phyloP scores from a whole-genome alignment of 495 filamentous ascomycete species.

The Penicillium cosmopolitanum region DNA sequence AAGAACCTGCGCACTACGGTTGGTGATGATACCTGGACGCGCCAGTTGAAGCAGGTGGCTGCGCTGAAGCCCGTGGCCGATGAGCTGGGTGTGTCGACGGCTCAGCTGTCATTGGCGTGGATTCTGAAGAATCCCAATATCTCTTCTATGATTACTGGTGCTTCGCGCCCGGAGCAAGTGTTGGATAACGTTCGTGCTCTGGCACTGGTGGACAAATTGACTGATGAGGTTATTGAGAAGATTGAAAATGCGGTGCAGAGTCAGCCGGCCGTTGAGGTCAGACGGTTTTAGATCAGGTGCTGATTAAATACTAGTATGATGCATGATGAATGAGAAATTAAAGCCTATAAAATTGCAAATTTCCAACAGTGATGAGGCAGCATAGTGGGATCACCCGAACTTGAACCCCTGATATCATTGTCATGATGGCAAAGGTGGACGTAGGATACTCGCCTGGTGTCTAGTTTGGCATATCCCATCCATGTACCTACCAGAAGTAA shows the following conservation, averaged over 20 bases:
- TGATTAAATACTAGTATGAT: background rate
- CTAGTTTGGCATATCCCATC: too few relatives aligned
- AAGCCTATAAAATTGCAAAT: too few relatives aligned
- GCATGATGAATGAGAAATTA: too few relatives aligned
- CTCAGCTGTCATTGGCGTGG: conserved; percentile 77
- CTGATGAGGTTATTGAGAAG: conserved; percentile 67
- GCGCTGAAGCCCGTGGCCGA: conserved; percentile 67
- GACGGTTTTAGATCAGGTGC: conserved; percentile 22
- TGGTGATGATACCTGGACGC: conserved; percentile 24
- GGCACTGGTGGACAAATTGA: conserved; percentile 62
- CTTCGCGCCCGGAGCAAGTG: conserved; percentile 72
- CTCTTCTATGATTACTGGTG: conserved; percentile 76
- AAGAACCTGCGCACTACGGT: conserved; percentile 33
- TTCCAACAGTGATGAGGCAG: too few relatives aligned
- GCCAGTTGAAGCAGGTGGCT: conserved; percentile 29
- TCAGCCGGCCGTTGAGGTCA: conserved; percentile 52
- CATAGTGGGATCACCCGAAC: too few relatives aligned
- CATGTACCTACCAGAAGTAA: too few relatives aligned
- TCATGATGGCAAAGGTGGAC: too few relatives aligned
- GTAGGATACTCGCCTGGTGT: too few relatives aligned
- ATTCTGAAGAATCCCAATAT: conserved; percentile 76
- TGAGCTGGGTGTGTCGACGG: conserved; percentile 64
- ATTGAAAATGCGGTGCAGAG: conserved; percentile 70
- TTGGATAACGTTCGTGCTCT: conserved; percentile 70
- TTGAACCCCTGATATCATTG: too few relatives aligned